Percentiles rank a stretch among this genome's conserved stretches.
These are phyloP conservation scores for Corymbia calophylla DNA, from an alignment of 441 rosid species.

Conservation along the genomic window DNA sequence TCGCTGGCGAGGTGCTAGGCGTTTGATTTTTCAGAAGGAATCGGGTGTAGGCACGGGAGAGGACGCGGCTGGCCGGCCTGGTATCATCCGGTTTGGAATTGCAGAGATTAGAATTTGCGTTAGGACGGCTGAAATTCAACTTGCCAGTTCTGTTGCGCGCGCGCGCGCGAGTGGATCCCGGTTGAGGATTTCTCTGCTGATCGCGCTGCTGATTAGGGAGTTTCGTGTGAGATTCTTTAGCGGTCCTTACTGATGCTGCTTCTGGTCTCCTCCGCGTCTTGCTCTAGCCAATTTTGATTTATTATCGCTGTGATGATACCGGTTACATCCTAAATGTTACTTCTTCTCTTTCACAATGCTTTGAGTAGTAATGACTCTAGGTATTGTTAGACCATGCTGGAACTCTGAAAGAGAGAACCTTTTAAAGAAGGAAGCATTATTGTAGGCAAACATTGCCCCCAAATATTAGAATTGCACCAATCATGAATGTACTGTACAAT, in stretches of 20 bases:
- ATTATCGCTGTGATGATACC: neutral
- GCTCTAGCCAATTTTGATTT: neutral
- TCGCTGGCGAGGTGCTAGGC: neutral
- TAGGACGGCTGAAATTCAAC: neutral
- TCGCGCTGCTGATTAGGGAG: neutral
- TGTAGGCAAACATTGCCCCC: neutral
- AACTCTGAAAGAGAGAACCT: neutral
- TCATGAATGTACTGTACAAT: neutral
- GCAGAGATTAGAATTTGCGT: neutral
- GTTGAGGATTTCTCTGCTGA: neutral
- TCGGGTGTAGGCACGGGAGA: neutral
- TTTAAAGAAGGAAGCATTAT: neutral
- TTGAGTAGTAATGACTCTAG: neutral
- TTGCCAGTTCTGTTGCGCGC: neutral
- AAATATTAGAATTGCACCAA: neutral
- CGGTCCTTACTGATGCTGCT: neutral
- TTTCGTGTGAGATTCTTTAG: accelerated
- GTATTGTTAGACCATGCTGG: neutral
- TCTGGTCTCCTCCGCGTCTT: neutral
- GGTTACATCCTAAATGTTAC: neutral
- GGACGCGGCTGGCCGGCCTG: neutral
- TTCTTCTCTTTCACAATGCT: neutral
- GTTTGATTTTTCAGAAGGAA: neutral
- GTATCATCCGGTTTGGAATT: neutral
- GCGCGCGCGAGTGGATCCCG: neutral